Base-by-base conservation (phyloP, 768 basidiomycete genomes). In the Exidia glandulosa region DNA sequence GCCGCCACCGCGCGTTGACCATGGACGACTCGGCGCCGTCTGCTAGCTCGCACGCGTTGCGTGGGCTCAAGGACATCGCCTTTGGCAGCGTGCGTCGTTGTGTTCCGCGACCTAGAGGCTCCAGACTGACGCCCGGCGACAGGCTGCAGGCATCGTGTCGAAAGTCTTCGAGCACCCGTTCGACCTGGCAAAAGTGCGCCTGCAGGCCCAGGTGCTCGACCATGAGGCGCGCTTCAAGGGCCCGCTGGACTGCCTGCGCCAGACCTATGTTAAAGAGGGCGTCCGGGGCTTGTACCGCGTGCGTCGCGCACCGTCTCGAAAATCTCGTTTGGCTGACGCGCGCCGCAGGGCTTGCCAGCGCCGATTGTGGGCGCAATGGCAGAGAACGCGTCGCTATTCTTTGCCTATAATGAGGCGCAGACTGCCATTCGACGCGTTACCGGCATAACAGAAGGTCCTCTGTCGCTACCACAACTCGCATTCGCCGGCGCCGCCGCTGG, bases 151-250 rank as follows among this genome's bases (percentile, higher is more conserved):
- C 29, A 92, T 95, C 77, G 76, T 81, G 9, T 86, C 93, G 25
- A 90, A 92, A 72, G 76, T 93, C 16, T 86, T 96, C 63, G 94
- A 95, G 74, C 92, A 96, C 69, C 95, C 95, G 1, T 93, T 95
- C 67, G 94, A 97, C 72, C 81, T 98, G 34, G 88, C 92, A 59
- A 97, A 96, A 75, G 94, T 96, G 61, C 82, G 94, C 56, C 79
- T 98, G 47, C 95, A 98, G 71, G 82, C 90, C 1, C 95, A 97
- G 67, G 85, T 94, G 13, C 77, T 94, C 58, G 84, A 88, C 62
- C 74, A 81, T 10, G 75, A 81, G 14, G 74, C 79, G 25, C 81
- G 84, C 19, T 98, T 93, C 74, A 84, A 76, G 14, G 94, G 94
- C 0, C 94, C 94, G 0, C 66, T 92, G 61, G 90, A 98, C 72